Evolutionary conservation across 345 rosid genomes (phyloP), one percentile per base, ranked within the genome.

Genomic region (Eucalyptus urophylla): DNA sequence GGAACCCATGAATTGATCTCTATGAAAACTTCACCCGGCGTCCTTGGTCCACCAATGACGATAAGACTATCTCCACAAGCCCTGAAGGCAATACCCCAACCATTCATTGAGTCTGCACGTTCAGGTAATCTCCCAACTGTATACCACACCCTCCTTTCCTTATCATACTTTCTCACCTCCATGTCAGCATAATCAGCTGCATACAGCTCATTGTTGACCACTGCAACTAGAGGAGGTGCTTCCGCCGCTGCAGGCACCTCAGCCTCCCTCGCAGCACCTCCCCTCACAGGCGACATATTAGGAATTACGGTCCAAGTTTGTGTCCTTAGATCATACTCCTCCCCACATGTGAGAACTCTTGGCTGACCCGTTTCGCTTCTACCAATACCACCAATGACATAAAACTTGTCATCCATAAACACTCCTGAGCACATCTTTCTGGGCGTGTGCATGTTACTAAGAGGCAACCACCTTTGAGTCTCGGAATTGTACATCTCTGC

Each of bases 71-170:
- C 97, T 81, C 99, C 99, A 65, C 98, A 96, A 10, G 99, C 98
- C 94, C 98, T 93, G 87, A 97, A 97, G 17, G 99, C 99, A 58
- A 97, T 94, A 31, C 99, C 99, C 99, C 99, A 97, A 40, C 99
- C 99, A 72, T 97, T 95, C 94, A 96, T 95, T 22, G 99, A 96
- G 90, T 91, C 95, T 37, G 96, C 97, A 65, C 97, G 93, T 87
- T 95, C 98, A 69, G 99, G 99, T 94, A 97, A 91, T 54, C 94
- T 91, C 54, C 99, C 99, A 44, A 97, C 91, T 1, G 95, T 92
- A 60, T 90, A 40, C 99, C 99, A 97, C 19, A n/a, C 88, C 89
- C 90, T 95, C 4, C 86, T 86, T 90, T 87, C 93, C 92, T 97
- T 96, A 25, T 96, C 94, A 87, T 97, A 97, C 89, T 94, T 95